These are phyloP conservation scores for Arbutus unedo DNA, from an alignment of 148 eudicot genomes.

Conservation along the genomic window DNA sequence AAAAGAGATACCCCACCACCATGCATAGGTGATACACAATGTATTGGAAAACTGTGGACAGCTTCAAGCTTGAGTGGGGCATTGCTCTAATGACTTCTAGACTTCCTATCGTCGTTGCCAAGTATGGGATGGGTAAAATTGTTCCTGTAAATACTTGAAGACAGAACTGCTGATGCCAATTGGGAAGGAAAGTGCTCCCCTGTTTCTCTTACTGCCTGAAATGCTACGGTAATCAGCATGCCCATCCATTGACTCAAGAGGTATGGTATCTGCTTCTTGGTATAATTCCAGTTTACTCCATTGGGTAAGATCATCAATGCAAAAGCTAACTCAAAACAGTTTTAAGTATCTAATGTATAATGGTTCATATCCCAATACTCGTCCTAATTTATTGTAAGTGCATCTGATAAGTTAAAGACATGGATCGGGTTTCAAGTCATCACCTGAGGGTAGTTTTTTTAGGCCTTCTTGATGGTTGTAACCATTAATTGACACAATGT, in stretches of 20 bases:
- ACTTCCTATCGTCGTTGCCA: conserved; percentile 72
- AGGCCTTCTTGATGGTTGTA: too few relatives aligned
- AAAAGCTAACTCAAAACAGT: background rate
- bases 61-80: background rate
- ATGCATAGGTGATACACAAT: background rate
- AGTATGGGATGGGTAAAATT: conserved; percentile 57
- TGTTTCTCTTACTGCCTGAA: background rate
- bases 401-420: too few relatives aligned
- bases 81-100: conserved; percentile 31
- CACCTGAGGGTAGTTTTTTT: too few relatives aligned
- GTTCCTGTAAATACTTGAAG: conserved; percentile 63
- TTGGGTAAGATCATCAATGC: background rate
- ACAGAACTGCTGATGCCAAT: conserved; percentile 70
- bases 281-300: background rate
- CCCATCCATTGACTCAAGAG: background rate
- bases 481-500: too few relatives aligned
- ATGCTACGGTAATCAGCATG: background rate
- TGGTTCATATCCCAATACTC: background rate
- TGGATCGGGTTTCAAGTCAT: too few relatives aligned
- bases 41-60: background rate
- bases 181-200: conserved; percentile 53
- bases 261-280: background rate
- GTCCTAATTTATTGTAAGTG: background rate
- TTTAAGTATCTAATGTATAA: background rate
- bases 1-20: background rate